Evolutionary conservation across 2,329 filamentous ascomycete species (phyloP), one percentile per base, ranked within the genome.

Genomic region (Talaromyces sp.): DNA sequence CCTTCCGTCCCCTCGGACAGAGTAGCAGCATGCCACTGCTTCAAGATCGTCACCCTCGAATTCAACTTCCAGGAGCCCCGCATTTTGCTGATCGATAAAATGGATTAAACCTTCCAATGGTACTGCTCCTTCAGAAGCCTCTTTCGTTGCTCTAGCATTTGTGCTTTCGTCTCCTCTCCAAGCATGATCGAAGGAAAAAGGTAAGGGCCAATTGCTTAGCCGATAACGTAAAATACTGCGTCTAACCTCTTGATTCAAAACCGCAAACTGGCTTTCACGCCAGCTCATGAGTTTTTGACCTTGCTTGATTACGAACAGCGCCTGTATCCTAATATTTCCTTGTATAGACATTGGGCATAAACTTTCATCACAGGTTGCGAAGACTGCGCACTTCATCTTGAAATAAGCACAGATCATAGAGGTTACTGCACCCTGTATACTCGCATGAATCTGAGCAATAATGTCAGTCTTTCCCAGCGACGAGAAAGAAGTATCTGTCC

Each of bases 331-430:
- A 15, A 54, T 27, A 54, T 54, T 27, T 54, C 33, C 50, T 27
- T 54, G 35, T 54, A 54, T 17, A 33, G 2, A 4, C 13, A 15
- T 54, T 35, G 33, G 50, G 33, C n/a, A 19, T 54, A 10, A 33
- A 54, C 3, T 35, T 54, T n/a, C 79, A 31, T 5, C 7, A 31
- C 27, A 31, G 5, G 27, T 31, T 31, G 4, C 7, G 1, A 91
- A 96, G 57, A 96, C 90, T 45, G 92, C 95, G 75, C 92, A 96
- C 77, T 92, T 90, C 90, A 96, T 92, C 73, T 90, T 90, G 73
- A 96, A 96, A 80, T 95, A 93, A 73, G 92, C 92, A 0, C 92
- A 56, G n/a, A 56, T 41, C 3, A 56, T 96, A 3, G 92, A 92
- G 37, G 92, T 95, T 3, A 92, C 92, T 45, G 96, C 92, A 80